Percentiles rank a stretch among this genome's conserved stretches.
Evolutionary conservation across 257 asterid species (phyloP).

Genomic region (Nicotiana otophora): DNA sequence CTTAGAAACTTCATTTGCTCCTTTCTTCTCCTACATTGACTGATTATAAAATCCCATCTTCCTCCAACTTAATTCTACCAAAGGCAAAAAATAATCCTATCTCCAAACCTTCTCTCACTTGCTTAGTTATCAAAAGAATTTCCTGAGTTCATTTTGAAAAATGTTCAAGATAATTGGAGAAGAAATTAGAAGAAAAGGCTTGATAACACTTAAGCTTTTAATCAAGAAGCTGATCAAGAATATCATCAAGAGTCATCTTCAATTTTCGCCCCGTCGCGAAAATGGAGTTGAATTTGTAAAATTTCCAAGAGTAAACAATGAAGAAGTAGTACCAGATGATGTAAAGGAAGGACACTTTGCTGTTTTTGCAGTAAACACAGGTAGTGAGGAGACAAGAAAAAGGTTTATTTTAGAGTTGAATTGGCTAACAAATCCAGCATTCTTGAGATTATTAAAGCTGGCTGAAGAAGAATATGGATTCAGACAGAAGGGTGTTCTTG

Average conservation of each 20-base stretch:
- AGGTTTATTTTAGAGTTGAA: constrained; percentile 6
- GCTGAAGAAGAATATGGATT: constrained; percentile 16
- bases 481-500: neutral
- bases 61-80: neutral
- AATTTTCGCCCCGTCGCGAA: neutral
- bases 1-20: constrained; percentile 2
- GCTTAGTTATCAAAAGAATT: neutral
- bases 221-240: constrained; percentile 1
- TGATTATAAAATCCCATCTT: neutral
- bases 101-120: neutral
- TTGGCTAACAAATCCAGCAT: constrained; percentile 2
- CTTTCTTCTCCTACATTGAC: neutral
- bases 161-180: neutral
- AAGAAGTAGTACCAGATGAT: constrained; percentile 17
- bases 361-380: constrained; percentile 18
- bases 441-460: neutral
- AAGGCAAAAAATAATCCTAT: neutral
- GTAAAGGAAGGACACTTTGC: constrained; percentile 34
- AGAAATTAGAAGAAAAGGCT: neutral
- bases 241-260: neutral
- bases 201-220: neutral
- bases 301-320: neutral
- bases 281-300: neutral
- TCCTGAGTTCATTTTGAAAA: neutral
- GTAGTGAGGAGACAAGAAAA: neutral